phyloP scores from a whole-genome alignment of 2,329 filamentous ascomycete genomes.

The Cercospora sp. region DNA sequence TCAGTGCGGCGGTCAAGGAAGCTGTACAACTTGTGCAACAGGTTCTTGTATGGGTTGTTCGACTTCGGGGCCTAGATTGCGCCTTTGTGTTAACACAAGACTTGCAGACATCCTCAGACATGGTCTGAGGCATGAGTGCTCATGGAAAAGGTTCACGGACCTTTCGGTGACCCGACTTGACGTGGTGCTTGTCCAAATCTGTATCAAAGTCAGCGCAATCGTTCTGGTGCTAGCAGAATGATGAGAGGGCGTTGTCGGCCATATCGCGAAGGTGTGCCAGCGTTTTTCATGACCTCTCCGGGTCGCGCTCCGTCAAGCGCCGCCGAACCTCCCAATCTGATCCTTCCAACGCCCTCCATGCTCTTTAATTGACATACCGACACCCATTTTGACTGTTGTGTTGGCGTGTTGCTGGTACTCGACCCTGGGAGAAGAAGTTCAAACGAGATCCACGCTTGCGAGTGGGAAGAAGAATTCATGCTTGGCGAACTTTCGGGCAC shows the following conservation, averaged over 20 bases:
- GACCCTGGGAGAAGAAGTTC: slow-evolving; percentile 16
- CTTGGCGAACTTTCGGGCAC: slow-evolving; percentile 1
- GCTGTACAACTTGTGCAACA: slow-evolving; percentile 55
- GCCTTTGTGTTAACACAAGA: slow-evolving; percentile 24
- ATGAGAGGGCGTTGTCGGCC: neutral
- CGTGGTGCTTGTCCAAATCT: slow-evolving; percentile 34
- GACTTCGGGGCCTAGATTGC: slow-evolving; percentile 75
- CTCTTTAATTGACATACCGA: slow-evolving; percentile 15
- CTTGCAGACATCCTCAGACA: slow-evolving; percentile 25
- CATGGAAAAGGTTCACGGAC: slow-evolving; percentile 21
- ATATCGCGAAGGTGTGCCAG: neutral
- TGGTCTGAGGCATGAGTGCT: slow-evolving; percentile 21
- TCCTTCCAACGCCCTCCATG: neutral
- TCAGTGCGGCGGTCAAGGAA: slow-evolving; percentile 70
- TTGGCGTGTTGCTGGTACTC: slow-evolving; percentile 22
- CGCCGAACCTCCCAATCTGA: neutral
- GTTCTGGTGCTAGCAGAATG: neutral
- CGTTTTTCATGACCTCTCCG: neutral
- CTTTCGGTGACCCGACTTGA: slow-evolving; percentile 34
- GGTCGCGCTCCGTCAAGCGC: neutral
- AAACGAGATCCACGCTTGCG: slow-evolving; percentile 1
- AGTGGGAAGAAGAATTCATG: slow-evolving; percentile 1
- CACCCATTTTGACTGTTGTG: slow-evolving; percentile 27
- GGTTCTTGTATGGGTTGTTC: slow-evolving; percentile 41
- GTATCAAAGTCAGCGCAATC: slow-evolving; percentile 1